phyloP scores from a whole-genome alignment of 169 alveolate genomes.

The Plasmodium gonderi region DNA sequence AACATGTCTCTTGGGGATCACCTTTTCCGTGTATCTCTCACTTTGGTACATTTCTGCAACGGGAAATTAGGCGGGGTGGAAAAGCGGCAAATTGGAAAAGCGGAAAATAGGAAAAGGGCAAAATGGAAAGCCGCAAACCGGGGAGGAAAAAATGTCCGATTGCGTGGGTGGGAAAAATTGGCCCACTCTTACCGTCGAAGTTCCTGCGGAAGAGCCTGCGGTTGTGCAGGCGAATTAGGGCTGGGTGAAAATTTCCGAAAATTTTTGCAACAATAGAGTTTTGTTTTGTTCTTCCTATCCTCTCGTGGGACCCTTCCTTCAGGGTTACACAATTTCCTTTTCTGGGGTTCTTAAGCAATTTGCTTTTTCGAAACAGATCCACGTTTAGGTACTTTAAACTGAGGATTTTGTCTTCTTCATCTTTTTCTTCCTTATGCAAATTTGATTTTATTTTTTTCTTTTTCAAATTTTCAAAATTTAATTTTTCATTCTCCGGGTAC shows the following conservation, averaged over 20 bases:
- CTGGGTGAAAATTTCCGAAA: constrained; percentile 33
- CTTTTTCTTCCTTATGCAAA: background rate
- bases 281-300: background rate
- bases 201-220: constrained; percentile 27
- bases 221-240: constrained; percentile 56
- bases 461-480: constrained; percentile 8
- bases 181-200: constrained; percentile 7
- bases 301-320: background rate
- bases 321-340: background rate
- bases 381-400: constrained; percentile 15
- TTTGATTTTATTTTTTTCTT: background rate
- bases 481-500: constrained; percentile 23
- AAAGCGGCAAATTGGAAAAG: background rate
- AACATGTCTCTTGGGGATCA: background rate
- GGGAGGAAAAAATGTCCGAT: background rate
- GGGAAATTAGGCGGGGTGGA: background rate
- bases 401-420: background rate
- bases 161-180: background rate
- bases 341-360: background rate
- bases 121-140: background rate
- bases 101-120: background rate
- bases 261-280: background rate
- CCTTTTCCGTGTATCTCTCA: constrained; percentile 43
- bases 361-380: constrained; percentile 14
- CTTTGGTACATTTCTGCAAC: constrained; percentile 30